Percentiles rank a stretch among this genome's conserved stretches.
These are phyloP conservation scores for Galerina sulciceps DNA, from an alignment of 768 basidiomycete genomes.

Conservation along the genomic window DNA sequence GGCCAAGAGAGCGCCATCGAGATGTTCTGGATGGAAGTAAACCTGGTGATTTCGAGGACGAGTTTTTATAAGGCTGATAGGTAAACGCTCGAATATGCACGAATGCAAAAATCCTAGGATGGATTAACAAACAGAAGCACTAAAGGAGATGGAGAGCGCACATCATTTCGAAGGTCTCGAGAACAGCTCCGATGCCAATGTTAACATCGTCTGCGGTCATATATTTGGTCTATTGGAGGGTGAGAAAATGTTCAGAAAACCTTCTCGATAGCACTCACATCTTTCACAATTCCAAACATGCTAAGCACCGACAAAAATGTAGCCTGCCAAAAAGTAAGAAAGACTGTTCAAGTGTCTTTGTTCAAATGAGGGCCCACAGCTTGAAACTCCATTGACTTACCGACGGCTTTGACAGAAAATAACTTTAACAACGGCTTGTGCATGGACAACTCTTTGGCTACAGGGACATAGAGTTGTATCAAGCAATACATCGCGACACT, in stretches of 20 bases:
- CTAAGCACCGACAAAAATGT: constrained; percentile 60
- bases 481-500: constrained; percentile 80
- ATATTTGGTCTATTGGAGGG: constrained; percentile 51
- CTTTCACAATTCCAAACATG: constrained; percentile 64
- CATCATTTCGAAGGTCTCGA: constrained; percentile 81
- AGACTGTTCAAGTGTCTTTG: constrained; percentile 41
- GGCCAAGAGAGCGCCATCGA: constrained; percentile 59
- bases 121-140: constrained; percentile 10
- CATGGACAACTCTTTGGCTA: constrained; percentile 56
- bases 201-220: constrained; percentile 79
- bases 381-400: constrained; percentile 34
- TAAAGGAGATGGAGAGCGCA: constrained; percentile 32
- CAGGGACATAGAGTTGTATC: constrained; percentile 68
- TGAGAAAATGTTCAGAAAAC: background rate
- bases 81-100: constrained; percentile 76
- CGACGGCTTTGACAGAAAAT: constrained; percentile 75
- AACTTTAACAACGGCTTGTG: constrained; percentile 70
- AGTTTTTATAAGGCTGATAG: constrained; percentile 61
- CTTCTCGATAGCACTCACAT: constrained; percentile 39
- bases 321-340: constrained; percentile 81
- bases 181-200: constrained; percentile 68
- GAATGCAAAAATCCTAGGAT: constrained; percentile 61
- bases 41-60: constrained; percentile 23
- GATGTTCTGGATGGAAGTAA: constrained; percentile 45
- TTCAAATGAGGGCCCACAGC: background rate